phyloP scores from a whole-genome alignment of 192 early-diverging fungal genomes.

The Rhizophagus prolifer region DNA sequence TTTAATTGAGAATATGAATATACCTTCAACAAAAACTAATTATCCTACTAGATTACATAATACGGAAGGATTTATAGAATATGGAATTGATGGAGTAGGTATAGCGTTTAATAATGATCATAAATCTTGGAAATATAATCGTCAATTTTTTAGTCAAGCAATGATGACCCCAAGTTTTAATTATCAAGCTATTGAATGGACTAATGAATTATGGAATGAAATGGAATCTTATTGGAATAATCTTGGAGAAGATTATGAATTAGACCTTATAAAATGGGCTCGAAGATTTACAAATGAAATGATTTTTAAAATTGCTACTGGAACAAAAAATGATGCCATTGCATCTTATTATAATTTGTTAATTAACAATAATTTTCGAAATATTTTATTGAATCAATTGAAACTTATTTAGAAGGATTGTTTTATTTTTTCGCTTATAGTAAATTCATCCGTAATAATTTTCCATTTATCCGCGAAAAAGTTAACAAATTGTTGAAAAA shows the following conservation, averaged over 20 bases:
- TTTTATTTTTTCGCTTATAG: not conserved
- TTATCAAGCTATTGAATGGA: not conserved
- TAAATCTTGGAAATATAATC: conserved; percentile 12
- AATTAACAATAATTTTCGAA: not conserved
- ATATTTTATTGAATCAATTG: not conserved
- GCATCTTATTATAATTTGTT: not conserved
- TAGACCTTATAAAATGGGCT: not conserved
- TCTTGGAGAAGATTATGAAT: not conserved
- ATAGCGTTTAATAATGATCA: not conserved
- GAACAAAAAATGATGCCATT: not conserved
- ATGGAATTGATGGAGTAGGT: not conserved
- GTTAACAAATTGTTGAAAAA: not conserved
- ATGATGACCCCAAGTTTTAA: not conserved
- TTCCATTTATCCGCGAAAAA: not conserved
- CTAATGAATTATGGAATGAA: not conserved
- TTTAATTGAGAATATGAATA: not conserved
- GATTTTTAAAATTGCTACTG: not conserved
- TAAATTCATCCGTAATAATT: not conserved
- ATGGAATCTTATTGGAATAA: not conserved
- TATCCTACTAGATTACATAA: not conserved
- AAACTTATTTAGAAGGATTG: not conserved
- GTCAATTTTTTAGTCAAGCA: not conserved
- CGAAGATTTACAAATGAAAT: not conserved
- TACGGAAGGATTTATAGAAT: not conserved
- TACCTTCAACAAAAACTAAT: not conserved